These are phyloP conservation scores for Tremella yokohamensis DNA, from an alignment of 768 basidiomycete genomes.

Conservation along the genomic window DNA sequence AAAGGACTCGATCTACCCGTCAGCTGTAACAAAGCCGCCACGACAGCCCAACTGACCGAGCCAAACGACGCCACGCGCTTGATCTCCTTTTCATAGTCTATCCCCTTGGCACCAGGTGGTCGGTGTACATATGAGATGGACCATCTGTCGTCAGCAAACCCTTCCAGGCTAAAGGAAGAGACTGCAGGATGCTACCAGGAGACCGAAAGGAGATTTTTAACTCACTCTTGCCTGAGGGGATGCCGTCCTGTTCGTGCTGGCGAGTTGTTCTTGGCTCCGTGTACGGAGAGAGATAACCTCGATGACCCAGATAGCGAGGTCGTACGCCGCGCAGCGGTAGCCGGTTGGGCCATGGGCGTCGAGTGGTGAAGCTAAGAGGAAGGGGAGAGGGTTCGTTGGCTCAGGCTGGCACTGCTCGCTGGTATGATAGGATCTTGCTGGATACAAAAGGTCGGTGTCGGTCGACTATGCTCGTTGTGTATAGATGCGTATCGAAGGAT, in stretches of 20 bases:
- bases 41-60: conserved; percentile 59
- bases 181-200: background rate
- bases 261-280: conserved; percentile 8
- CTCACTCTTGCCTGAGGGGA: conserved; percentile 43
- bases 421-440: background rate
- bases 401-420: background rate
- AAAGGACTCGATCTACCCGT: conserved; percentile 78
- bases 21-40: background rate
- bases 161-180: too few species aligned
- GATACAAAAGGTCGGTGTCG: background rate
- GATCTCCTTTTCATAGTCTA: conserved; percentile 91
- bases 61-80: conserved; percentile 86
- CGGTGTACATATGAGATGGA: conserved; percentile 59
- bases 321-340: conserved; percentile 18
- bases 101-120: conserved; percentile 74
- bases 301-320: conserved; percentile 38
- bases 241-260: conserved; percentile 27
- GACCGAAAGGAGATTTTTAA: background rate
- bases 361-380: background rate
- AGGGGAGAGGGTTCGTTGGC: background rate
- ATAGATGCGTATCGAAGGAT: background rate
- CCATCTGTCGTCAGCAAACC: conserved; percentile 39
- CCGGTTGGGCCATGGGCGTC: conserved; percentile 17
- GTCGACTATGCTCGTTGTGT: background rate
- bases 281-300: conserved; percentile 37